Base-by-base conservation (phyloP, 2,329 filamentous ascomycete species). In the Neofusicoccum umdonicola region DNA sequence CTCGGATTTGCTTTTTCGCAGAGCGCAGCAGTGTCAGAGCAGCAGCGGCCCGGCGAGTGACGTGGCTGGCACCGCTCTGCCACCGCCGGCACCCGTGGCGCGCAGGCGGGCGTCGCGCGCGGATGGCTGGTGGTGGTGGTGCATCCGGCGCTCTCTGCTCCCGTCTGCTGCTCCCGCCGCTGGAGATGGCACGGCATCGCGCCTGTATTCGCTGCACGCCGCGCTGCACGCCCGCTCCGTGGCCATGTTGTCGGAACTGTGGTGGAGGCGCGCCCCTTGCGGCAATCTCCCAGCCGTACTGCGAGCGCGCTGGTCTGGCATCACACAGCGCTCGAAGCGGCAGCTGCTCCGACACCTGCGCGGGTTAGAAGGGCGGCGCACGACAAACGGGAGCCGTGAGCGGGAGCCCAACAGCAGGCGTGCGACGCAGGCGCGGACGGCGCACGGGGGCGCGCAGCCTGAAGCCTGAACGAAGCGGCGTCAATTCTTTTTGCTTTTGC, bases 241-340 rank as follows among this genome's bases (percentile, higher is more conserved):
- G 22, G 39, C 54, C 54, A 57, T 15, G 54, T 39, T 37, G 39
- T 22, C 41, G 54, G 52, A 17, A 37, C 39, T 42, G 51, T 34
- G 19, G 52, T 57, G 52, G 54, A 57, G 22, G 54, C 39, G 44
- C 54, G 54, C 54, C 54, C 54, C 54, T 57, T 57, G 54, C 54
- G 54, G 39, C 39, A 57, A 57, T 57, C 39, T 57, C 54, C 17
- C 22, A 44, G 48, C 35, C 27, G 37, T 22, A 22, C 15, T 17
- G 17, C 17, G 8, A 48, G 44, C 17, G 22, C n/a, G 19, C 37
- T 27, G 15, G 17, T 9, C 51, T 22, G 47, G 22, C 37, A 57
- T 42, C 54, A 57, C 54, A 57, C 52, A 57, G 54, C 22, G 52
- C 52, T 41, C 52, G 52, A 56, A 56, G 52, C 52, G 52, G 52